Evolutionary conservation across 2,329 filamentous ascomycete species (phyloP).

Genomic region (Sporothrix pseudoabietina): DNA sequence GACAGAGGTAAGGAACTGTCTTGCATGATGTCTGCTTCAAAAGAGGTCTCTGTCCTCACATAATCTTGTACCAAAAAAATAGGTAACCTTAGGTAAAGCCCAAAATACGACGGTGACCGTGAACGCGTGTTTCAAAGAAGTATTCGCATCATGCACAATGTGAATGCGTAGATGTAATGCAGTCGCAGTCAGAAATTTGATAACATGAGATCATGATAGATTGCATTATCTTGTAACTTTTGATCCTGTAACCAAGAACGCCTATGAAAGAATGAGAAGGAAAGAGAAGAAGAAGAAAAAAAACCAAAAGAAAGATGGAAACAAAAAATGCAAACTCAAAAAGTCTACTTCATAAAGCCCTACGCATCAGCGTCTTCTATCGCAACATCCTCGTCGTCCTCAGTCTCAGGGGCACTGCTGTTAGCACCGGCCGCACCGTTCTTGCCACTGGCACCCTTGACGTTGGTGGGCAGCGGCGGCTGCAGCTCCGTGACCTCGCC

Average conservation of each 20-base stretch:
- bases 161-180: background rate
- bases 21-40: background rate
- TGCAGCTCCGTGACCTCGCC: slow-evolving; percentile 61
- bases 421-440: background rate
- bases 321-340: background rate
- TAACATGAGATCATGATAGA: slow-evolving; percentile 8
- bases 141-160: background rate
- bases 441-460: slow-evolving; percentile 19
- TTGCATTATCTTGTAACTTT: slow-evolving; percentile 24
- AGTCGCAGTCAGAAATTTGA: background rate
- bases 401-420: slow-evolving; percentile 19
- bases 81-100: slow-evolving; percentile 17
- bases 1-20: slow-evolving; percentile 30
- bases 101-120: slow-evolving; percentile 1
- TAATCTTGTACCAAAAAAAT: slow-evolving; percentile 18
- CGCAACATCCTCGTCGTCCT: slow-evolving; percentile 27
- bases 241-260: slow-evolving; percentile 30
- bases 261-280: slow-evolving; percentile 12
- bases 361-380: slow-evolving; percentile 23
- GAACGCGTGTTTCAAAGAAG: slow-evolving; percentile 5
- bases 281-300: too few species aligned
- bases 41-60: background rate
- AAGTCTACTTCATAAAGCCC: background rate
- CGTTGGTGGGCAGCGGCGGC: slow-evolving; percentile 24
- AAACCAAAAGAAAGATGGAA: background rate